phyloP scores from a whole-genome alignment of 306 rosid species.

The Psophocarpus tetragonolobus region DNA sequence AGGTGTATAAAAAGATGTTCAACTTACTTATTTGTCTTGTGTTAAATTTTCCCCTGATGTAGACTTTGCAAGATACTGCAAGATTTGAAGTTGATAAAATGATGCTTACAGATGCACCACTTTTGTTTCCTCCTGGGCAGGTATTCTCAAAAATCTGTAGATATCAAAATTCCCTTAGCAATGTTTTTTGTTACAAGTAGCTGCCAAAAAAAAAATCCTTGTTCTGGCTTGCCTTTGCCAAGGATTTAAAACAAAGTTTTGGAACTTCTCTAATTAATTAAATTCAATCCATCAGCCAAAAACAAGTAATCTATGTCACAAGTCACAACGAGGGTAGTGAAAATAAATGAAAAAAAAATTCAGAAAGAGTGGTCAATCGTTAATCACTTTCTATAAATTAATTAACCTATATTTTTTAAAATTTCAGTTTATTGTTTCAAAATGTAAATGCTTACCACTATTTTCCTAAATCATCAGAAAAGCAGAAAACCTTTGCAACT shows the following conservation, averaged over 20 bases:
- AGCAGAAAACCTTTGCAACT: neutral
- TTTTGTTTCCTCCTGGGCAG: constrained; percentile 95
- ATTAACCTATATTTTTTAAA: neutral
- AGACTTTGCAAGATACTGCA: constrained; percentile 64
- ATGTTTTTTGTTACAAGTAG: constrained; percentile 16
- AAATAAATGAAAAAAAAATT: neutral
- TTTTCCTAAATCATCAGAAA: neutral
- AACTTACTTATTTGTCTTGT: constrained; percentile 2
- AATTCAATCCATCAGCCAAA: neutral
- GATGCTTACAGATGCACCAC: constrained; percentile 97
- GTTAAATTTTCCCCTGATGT: constrained; percentile 27
- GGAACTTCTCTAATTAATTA: neutral
- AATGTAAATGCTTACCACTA: neutral
- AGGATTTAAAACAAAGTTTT: neutral
- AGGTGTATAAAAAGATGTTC: constrained; percentile 5
- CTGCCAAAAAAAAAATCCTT: neutral
- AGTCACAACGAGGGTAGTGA: neutral
- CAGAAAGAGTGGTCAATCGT: neutral
- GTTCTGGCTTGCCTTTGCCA: neutral
- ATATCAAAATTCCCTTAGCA: neutral
- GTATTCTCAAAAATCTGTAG: constrained; percentile 40
- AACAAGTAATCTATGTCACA: neutral
- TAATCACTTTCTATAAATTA: neutral
- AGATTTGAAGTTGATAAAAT: constrained; percentile 75
- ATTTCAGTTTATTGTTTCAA: neutral